Conservation (phyloP, 768 basidiomycete genomes). For the Tulasnella sp. region DNA sequence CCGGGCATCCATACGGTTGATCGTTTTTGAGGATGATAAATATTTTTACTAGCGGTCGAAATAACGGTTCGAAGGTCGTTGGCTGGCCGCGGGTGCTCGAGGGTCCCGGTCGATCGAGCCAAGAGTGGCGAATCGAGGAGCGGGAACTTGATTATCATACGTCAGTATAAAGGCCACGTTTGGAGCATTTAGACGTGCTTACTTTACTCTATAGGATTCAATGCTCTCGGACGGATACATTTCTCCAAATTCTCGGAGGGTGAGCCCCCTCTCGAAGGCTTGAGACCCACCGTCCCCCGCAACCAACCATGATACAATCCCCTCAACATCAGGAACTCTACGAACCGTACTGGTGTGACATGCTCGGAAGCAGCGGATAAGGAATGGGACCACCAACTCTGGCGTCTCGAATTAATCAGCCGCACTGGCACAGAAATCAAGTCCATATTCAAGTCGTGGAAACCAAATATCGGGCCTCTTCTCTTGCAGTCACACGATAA, state of each 20-base stretch:
- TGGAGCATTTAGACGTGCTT: not conserved
- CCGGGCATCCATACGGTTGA: not conserved
- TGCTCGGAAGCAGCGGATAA: not conserved
- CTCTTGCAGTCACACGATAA: too few species aligned
- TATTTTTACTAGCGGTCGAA: not conserved
- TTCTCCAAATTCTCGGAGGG: not conserved
- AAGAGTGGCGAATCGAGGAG: conserved; percentile 16
- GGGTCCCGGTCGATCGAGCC: not conserved
- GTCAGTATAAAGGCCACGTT: not conserved
- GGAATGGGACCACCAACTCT: not conserved
- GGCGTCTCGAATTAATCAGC: not conserved
- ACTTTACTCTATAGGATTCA: not conserved
- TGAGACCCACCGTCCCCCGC: not conserved
- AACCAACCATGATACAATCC: not conserved
- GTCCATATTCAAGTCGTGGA: not conserved
- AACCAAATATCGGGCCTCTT: not conserved
- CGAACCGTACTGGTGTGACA: not conserved
- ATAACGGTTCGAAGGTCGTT: not conserved
- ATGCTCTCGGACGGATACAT: not conserved
- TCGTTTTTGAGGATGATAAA: too few species aligned
- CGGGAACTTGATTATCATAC: not conserved
- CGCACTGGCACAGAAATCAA: not conserved
- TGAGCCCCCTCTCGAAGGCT: not conserved
- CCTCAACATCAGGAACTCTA: not conserved
- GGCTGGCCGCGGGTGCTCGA: not conserved